Base-by-base conservation (phyloP, 345 rosid species). In the Salix suchowensis region DNA sequence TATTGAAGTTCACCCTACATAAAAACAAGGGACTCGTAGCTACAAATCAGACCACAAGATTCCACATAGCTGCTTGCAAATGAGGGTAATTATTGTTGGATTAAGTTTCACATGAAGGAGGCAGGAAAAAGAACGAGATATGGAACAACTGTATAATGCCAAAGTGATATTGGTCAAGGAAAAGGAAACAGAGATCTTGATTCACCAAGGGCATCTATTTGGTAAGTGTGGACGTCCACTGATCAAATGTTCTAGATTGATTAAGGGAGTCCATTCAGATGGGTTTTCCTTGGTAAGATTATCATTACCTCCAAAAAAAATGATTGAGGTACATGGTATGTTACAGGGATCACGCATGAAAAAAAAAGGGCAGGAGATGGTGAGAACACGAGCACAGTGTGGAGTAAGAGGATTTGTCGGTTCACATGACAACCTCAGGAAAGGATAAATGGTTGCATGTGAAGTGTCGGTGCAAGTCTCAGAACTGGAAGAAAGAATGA, bases 1-100 rank as follows among this genome's bases (percentile, higher is more conserved):
- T 96, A 96, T 85, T 96, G 99, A 80, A 96, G 97, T 88, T 96
- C 99, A 67, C 97, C 99, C 99, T 95, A 32, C 26, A 73, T 11
- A 70, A 65, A 87, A 74, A 55, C 11, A 69, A 58, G 70, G 69
- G 67, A 76, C 70, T 71, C 67, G 54, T 10, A 54, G 64, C 4
- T 24, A 28, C 14, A 52, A 26, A 71, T 71, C 36, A 42, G 46
- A 74, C 61, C 0, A 39, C 36, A 48, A 54, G 14, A 39, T 76
- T 50, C 36, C 23, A 74, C 76, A 60, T 10, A 21, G 28, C 16
- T 65, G n/a, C 36, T 9, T 55, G 44, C 24, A 70, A 36, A 78
- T 42, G 46, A 42, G 4, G 14, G 14, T 42, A 42, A 42, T 42
- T 3, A 67, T 65, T 15, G 50, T 52, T 52, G 58, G 23, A 52